Base-by-base conservation (phyloP, 345 rosid species). In the Citrus reticulata region DNA sequence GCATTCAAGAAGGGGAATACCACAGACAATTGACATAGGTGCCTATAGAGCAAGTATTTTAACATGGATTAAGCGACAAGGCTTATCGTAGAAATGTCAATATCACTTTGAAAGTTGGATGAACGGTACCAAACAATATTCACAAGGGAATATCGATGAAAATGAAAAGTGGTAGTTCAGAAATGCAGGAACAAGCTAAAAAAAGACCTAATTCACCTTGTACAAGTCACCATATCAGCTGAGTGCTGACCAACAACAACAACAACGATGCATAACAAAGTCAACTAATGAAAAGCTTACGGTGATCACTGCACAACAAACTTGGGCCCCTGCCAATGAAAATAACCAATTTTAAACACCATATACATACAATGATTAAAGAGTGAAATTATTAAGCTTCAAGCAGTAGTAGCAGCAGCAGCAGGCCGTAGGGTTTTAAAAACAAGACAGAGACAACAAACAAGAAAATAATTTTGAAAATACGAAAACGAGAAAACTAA, bases 1-100 rank as follows among this genome's bases (percentile, higher is more conserved):
- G 68, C 96, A 89, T 84, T 95, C 99, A 70, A 95, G 77, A 27
- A 95, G 76, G 57, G 97, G 99, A 85, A 93, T 68, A 79, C 98
- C 88, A 84, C 98, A 95, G 71, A 85, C 79, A 68, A 93, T 87
- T 75, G 99, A 95, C 98, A 95, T 95, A 66, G 80, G 82, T 40
- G 72, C 84, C 91, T 88, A 89, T 75, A 74, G 80, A 84, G 80
- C 83, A 78, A 86, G 77, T 78, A 88, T 78, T 76, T 61, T 55
- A 61, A 69, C 68, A 80, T 65, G 27, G 65, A 76, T 67, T 67
- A 75, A 34, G 55, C 35, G 11, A 34, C 83, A 78, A 57, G 73
- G 60, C 58, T 65, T 32, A 8, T 59, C 13, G 24, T 22, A n/a
- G 17, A 19, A 70, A 78, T 60, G 35, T 27, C 4, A 24, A 74